These are phyloP conservation scores for Akanthomyces dipterigenus DNA, from an alignment of 2,329 filamentous ascomycete genomes.

Conservation along the genomic window DNA sequence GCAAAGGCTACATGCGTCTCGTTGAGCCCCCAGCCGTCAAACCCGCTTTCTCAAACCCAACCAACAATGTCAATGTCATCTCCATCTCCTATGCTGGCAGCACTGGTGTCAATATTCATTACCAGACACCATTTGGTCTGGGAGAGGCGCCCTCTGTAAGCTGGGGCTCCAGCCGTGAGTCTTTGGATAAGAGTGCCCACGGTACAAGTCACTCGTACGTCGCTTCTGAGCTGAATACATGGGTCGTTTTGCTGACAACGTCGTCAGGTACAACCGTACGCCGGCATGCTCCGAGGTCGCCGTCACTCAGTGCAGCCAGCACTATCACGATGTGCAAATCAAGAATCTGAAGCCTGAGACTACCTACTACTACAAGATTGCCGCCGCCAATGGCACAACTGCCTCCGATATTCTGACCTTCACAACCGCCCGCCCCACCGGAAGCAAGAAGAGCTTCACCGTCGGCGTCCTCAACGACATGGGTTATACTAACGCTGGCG, in stretches of 20 bases:
- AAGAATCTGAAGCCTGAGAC: slow-evolving; percentile 32
- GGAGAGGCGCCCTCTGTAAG: slow-evolving; percentile 34
- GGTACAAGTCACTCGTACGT: slow-evolving; percentile 35
- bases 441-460: slow-evolving; percentile 34
- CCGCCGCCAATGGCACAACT: slow-evolving; percentile 42
- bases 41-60: slow-evolving; percentile 34
- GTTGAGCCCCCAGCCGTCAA: slow-evolving; percentile 43
- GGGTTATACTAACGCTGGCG: slow-evolving; percentile 46
- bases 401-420: slow-evolving; percentile 39
- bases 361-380: slow-evolving; percentile 45
- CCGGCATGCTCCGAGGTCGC: slow-evolving; percentile 40
- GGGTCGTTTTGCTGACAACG: background rate
- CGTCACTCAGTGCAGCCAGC: slow-evolving; percentile 44
- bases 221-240: background rate
- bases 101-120: slow-evolving; percentile 43
- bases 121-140: slow-evolving; percentile 47
- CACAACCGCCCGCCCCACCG: slow-evolving; percentile 37
- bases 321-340: slow-evolving; percentile 44
- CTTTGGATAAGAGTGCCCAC: slow-evolving; percentile 28
- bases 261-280: slow-evolving; percentile 40
- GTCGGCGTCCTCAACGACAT: slow-evolving; percentile 45
- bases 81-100: slow-evolving; percentile 39
- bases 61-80: slow-evolving; percentile 48
- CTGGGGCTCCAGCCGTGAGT: slow-evolving; percentile 32
- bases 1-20: slow-evolving; percentile 43